Evolutionary conservation across 2,329 filamentous ascomycete species (phyloP).

Genomic region (Monilinia polystroma): DNA sequence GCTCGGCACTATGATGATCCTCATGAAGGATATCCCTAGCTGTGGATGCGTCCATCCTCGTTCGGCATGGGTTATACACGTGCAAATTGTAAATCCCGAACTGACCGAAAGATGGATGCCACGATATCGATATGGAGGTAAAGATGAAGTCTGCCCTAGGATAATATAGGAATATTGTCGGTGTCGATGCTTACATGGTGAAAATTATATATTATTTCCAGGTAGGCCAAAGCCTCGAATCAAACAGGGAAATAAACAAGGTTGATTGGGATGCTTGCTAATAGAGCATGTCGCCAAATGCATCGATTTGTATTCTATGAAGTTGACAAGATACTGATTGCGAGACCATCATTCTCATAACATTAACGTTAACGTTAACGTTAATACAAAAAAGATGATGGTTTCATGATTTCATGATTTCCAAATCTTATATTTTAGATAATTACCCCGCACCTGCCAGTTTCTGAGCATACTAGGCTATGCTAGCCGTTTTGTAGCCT

Average conservation of each 20-base stretch:
- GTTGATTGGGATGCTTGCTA: too few relatives aligned
- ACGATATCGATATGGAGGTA: neutral
- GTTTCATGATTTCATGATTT: too few relatives aligned
- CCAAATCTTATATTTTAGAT: too few relatives aligned
- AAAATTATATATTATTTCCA: neutral
- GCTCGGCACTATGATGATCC: neutral
- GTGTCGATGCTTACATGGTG: neutral
- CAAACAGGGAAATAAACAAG: too few relatives aligned
- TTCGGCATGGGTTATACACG: neutral
- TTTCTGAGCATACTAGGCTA: neutral
- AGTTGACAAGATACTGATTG: neutral
- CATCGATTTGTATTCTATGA: fast-evolving
- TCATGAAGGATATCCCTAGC: neutral
- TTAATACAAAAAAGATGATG: too few relatives aligned
- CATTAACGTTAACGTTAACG: too few relatives aligned
- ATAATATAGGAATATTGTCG: neutral
- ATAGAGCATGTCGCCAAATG: too few relatives aligned
- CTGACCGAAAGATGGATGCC: neutral
- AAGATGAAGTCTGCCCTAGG: neutral
- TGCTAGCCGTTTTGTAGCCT: neutral
- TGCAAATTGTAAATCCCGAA: neutral
- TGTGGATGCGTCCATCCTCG: neutral
- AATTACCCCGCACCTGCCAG: neutral
- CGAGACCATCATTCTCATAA: neutral
- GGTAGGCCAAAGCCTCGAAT: neutral